These are phyloP conservation scores for Cyberlindnera petersonii DNA, from an alignment of 805 yeast species.

Conservation along the genomic window DNA sequence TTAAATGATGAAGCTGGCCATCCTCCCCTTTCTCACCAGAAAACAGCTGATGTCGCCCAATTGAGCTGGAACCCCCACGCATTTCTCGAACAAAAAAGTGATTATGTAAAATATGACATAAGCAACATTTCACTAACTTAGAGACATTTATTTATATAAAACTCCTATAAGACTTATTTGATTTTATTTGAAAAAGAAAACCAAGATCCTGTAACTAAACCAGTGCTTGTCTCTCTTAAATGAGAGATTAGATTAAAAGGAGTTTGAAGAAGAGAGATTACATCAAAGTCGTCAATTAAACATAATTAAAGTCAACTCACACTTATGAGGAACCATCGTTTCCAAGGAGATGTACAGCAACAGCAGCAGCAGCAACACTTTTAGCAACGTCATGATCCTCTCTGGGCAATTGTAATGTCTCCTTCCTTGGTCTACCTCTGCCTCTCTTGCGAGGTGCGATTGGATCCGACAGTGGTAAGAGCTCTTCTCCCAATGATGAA, in stretches of 20 bases:
- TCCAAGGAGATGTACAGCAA: conserved; percentile 8
- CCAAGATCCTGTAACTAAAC: too few relatives aligned
- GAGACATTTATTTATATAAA: too few relatives aligned
- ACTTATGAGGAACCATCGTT: neutral
- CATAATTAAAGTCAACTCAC: too few relatives aligned
- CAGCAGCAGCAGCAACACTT: conserved; percentile 17
- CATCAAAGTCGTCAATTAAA: neutral
- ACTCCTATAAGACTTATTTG: too few relatives aligned
- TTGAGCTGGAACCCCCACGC: conserved; percentile 3
- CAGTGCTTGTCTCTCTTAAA: too few relatives aligned
- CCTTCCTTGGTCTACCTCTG: conserved; percentile 20
- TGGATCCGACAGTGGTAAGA: too few relatives aligned
- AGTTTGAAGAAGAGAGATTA: too few relatives aligned
- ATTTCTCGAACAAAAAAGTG: neutral
- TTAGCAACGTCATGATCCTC: conserved; percentile 10
- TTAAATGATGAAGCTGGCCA: too few relatives aligned
- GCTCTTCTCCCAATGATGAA: too few relatives aligned
- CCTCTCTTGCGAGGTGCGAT: conserved; percentile 4
- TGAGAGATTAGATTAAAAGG: too few relatives aligned
- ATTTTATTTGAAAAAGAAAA: too few relatives aligned
- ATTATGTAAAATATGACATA: neutral
- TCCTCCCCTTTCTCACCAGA: neutral
- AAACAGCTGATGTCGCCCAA: conserved; percentile 3
- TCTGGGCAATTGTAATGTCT: neutral
- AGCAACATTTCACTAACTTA: neutral